These are phyloP conservation scores for Porcisia hertigi DNA, from an alignment of 208 protist genomes.

Conservation along the genomic window DNA sequence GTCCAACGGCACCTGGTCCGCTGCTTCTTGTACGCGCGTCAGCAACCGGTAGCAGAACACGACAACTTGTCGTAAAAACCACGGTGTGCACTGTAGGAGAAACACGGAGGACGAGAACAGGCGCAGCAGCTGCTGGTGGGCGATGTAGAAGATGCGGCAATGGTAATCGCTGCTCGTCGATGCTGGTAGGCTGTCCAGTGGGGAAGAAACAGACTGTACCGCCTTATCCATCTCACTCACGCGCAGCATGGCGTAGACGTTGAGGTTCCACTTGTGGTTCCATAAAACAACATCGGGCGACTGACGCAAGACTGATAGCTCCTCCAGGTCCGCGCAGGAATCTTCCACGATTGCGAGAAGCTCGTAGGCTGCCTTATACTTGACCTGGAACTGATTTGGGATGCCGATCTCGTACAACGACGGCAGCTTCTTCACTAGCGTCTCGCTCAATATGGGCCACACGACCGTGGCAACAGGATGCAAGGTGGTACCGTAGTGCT, in stretches of 20 bases:
- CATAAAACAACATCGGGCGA: slow-evolving; percentile 76
- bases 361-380: slow-evolving; percentile 69
- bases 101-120: slow-evolving; percentile 30
- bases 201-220: slow-evolving; percentile 28
- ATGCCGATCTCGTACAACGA: slow-evolving; percentile 76
- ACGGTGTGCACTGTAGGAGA: slow-evolving; percentile 26
- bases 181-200: slow-evolving; percentile 24
- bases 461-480: slow-evolving; percentile 60
- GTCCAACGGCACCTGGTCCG: not conserved
- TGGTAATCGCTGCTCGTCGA: slow-evolving; percentile 19
- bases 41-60: slow-evolving; percentile 31
- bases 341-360: slow-evolving; percentile 58
- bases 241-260: slow-evolving; percentile 80
- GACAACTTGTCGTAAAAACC: slow-evolving; percentile 29
- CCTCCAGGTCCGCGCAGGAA: slow-evolving; percentile 54
- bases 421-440: slow-evolving; percentile 77
- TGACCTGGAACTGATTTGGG: slow-evolving; percentile 71
- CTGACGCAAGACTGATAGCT: slow-evolving; percentile 53
- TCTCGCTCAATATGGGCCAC: slow-evolving; percentile 81
- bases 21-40: slow-evolving; percentile 27
- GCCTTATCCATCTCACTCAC: slow-evolving; percentile 53
- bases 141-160: slow-evolving; percentile 28
- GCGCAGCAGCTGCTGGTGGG: slow-evolving; percentile 32
- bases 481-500: slow-evolving; percentile 42
- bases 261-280: slow-evolving; percentile 90